A percentile compares a stretch with the other conserved stretches of the same genome.
These are phyloP conservation scores for Fusarium virguliforme DNA, from an alignment of 2,329 filamentous ascomycete species.

Conservation along the genomic window DNA sequence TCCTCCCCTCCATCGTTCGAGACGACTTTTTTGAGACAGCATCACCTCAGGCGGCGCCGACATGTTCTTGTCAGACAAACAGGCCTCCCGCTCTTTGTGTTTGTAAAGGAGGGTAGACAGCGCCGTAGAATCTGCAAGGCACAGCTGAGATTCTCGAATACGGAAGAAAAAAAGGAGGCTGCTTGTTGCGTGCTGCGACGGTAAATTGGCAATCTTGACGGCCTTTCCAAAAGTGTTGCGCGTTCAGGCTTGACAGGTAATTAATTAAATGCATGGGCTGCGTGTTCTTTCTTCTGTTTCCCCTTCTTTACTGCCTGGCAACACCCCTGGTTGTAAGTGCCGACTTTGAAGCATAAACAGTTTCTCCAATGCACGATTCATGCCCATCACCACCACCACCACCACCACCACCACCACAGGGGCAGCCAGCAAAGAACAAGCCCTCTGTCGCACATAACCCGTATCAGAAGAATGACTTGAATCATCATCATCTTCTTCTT, in stretches of 20 bases:
- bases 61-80: neutral
- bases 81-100: neutral
- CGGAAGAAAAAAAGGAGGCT: neutral
- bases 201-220: slow-evolving; percentile 10
- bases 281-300: neutral
- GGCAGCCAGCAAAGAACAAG: too few species aligned
- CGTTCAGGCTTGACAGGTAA: neutral
- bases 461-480: neutral
- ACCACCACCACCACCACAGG: neutral
- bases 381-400: neutral
- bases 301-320: neutral
- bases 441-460: neutral
- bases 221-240: neutral
- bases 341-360: neutral
- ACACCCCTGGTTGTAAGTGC: neutral
- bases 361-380: slow-evolving; percentile 1
- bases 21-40: neutral
- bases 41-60: neutral
- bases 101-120: neutral
- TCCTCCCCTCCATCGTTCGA: neutral
- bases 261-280: neutral
- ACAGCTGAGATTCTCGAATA: slow-evolving; percentile 10
- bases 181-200: neutral
- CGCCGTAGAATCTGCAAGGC: slow-evolving; percentile 23
- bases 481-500: neutral